Conservation (phyloP, 129 eudicot species). For the Artemisia argyi region DNA sequence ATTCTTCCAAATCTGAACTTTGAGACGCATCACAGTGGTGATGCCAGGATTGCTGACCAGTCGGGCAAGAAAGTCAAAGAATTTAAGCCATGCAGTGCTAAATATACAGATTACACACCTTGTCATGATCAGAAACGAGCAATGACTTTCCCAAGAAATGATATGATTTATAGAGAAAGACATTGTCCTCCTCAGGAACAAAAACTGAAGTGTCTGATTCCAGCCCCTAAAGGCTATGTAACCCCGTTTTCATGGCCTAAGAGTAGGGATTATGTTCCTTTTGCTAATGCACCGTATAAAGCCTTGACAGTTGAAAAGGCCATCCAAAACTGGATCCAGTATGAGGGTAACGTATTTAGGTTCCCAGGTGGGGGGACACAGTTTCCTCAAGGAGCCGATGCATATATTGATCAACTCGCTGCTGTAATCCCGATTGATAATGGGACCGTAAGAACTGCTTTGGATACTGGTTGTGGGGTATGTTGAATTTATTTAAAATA, state of each 20-base stretch:
- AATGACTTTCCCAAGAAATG: conserved; percentile 84
- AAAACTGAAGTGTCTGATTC: conserved; percentile 83
- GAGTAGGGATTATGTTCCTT: conserved; percentile 95
- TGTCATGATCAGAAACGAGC: conserved; percentile 95
- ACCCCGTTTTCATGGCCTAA: conserved; percentile 99
- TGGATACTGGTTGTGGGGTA: conserved; percentile 99
- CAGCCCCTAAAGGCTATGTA: conserved; percentile 92
- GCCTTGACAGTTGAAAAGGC: conserved; percentile 98
- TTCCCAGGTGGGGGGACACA: conserved; percentile 99
- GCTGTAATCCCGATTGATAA: conserved; percentile 82
- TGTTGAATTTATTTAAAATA: conserved; percentile 24
- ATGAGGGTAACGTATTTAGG: conserved; percentile 90
- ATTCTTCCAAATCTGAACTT: conserved; percentile 79
- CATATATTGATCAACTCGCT: conserved; percentile 92
- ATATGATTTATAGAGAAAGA: conserved; percentile 87
- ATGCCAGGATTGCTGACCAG: conserved; percentile 51
- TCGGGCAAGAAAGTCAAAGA: conserved; percentile 38
- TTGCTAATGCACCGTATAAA: conserved; percentile 95
- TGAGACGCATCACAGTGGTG: conserved; percentile 86
- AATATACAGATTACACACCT: conserved; percentile 85
- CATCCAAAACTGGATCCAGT: conserved; percentile 96
- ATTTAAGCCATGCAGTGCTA: conserved; percentile 61
- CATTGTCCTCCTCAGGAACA: conserved; percentile 86
- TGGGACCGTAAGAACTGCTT: conserved; percentile 89
- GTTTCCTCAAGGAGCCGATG: conserved; percentile 99